Base-by-base conservation (phyloP, 768 basidiomycete genomes). In the Phaeotremella skinneri region DNA sequence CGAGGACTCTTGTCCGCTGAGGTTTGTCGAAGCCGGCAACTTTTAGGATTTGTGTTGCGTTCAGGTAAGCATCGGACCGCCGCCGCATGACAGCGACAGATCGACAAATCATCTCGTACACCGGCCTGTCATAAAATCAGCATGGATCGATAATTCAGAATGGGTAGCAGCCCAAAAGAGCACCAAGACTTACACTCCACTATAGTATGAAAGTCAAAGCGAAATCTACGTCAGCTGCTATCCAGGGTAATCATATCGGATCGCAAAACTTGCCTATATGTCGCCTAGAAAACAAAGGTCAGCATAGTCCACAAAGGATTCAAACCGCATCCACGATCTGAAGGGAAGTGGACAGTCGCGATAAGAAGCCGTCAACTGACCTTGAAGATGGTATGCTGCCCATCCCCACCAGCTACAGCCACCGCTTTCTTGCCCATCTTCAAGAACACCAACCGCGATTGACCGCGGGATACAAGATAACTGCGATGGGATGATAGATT, bases 21-120 rank as follows among this genome's bases (percentile, higher is more conserved):
- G 96, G 96, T 76, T 99, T 99, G 80, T 99, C 96, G 69, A 98
- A 98, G 9, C 94, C 96, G 27, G 93, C 96, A 67, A 99, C 94
- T 78, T 99, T 99, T 72, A 99, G 85, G 64, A 99, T 96, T 59
- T 79, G 78, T 0, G 96, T 99, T 79, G 96, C 96, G 83, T 99
- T 99, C 58, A 99, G 83, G 90, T 96, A 99, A 41, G 88, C 89
- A 79, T 99, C 96, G 34, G 90, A 83, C 75, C 92, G 87, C 70
- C 96, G 84, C 49, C 94, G 85, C 96, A 99, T 99, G 62, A 98
- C 91, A 54, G 96, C 94, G 73, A 98, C 89, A 53, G 61, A 67
- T 48, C 71, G 72, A 49, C 74, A 74, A 55, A 77, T 61, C 73
- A 75, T 69, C 49, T 77, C 76, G 51, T 74, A 77, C 26, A 77